Percentiles rank a stretch among this genome's conserved stretches.
Evolutionary conservation across 2,329 filamentous ascomycete genomes (phyloP).

Genomic region (Gremmenia infestans): DNA sequence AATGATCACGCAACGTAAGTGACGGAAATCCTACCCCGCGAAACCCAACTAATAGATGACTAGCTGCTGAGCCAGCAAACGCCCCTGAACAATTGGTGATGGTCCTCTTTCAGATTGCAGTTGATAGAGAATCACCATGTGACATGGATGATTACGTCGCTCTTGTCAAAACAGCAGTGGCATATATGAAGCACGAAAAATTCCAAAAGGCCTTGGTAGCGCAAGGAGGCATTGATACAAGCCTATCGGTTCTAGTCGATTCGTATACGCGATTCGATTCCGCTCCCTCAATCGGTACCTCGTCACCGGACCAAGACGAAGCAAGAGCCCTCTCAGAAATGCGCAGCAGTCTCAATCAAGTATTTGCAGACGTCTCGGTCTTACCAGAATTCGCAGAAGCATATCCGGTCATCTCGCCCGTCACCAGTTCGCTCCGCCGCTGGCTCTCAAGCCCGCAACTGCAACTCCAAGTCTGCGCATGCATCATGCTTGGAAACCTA

Average conservation of each 20-base stretch:
- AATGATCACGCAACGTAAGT: conserved; percentile 45
- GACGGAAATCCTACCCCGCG: neutral
- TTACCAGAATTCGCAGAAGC: conserved; percentile 41
- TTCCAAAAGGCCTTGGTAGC: conserved; percentile 46
- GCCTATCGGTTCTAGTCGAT: conserved; percentile 45
- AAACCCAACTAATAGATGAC: neutral
- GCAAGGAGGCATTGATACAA: conserved; percentile 32
- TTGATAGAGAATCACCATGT: conserved; percentile 34
- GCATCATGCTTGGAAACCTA: conserved; percentile 57
- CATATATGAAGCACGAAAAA: conserved; percentile 50
- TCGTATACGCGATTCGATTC: conserved; percentile 41
- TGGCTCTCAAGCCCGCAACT: conserved; percentile 42
- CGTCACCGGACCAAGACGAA: conserved; percentile 34
- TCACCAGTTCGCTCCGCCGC: conserved; percentile 39
- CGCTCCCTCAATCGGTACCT: conserved; percentile 21
- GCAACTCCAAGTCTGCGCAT: conserved; percentile 51
- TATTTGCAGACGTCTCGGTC: conserved; percentile 47
- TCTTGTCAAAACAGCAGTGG: conserved; percentile 46
- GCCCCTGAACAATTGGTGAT: conserved; percentile 42
- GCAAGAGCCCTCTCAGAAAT: conserved; percentile 47
- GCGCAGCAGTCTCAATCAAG: conserved; percentile 45
- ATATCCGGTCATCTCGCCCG: conserved; percentile 40
- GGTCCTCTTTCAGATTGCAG: conserved; percentile 47
- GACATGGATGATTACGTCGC: conserved; percentile 52
- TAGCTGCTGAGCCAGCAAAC: conserved; percentile 28